phyloP scores from a whole-genome alignment of 805 yeast genomes.

The Hermanozyma aechmeae region DNA sequence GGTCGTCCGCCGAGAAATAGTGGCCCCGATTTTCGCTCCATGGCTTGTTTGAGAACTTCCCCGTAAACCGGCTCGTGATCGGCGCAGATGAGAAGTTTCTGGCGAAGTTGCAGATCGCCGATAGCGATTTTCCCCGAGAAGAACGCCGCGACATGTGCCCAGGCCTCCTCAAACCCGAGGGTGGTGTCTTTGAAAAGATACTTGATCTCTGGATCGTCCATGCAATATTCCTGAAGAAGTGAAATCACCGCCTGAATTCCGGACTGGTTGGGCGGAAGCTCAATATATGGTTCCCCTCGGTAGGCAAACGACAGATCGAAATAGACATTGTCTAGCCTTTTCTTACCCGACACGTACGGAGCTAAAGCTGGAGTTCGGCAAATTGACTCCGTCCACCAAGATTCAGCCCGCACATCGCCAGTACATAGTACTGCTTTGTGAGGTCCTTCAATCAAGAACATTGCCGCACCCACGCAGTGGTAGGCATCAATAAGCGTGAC shows the following conservation, averaged over 20 bases:
- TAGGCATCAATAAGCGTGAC: constrained; percentile 40
- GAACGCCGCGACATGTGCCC: constrained; percentile 27
- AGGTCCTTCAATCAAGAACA: constrained; percentile 38
- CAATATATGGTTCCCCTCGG: constrained; percentile 40
- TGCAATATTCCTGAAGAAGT: constrained; percentile 34
- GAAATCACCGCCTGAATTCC: constrained; percentile 28
- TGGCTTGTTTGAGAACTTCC: constrained; percentile 1
- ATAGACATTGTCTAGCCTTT: constrained; percentile 35
- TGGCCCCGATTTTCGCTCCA: not conserved
- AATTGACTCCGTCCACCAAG: constrained; percentile 37
- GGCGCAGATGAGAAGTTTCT: constrained; percentile 2
- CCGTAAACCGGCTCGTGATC: constrained; percentile 2
- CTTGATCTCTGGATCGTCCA: constrained; percentile 24
- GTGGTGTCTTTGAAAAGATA: constrained; percentile 31
- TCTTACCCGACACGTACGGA: constrained; percentile 30
- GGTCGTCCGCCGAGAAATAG: not conserved
- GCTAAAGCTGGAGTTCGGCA: constrained; percentile 28
- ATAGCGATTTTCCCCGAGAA: constrained; percentile 10
- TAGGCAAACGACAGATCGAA: constrained; percentile 46
- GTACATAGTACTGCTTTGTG: constrained; percentile 35
- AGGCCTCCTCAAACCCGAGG: constrained; percentile 47
- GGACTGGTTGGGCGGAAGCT: constrained; percentile 29
- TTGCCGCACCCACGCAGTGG: constrained; percentile 54
- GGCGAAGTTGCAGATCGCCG: constrained; percentile 1
- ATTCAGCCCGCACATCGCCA: constrained; percentile 51